Evolutionary conservation across 2,329 filamentous ascomycete species (phyloP).

Genomic region (Eutypa lata): DNA sequence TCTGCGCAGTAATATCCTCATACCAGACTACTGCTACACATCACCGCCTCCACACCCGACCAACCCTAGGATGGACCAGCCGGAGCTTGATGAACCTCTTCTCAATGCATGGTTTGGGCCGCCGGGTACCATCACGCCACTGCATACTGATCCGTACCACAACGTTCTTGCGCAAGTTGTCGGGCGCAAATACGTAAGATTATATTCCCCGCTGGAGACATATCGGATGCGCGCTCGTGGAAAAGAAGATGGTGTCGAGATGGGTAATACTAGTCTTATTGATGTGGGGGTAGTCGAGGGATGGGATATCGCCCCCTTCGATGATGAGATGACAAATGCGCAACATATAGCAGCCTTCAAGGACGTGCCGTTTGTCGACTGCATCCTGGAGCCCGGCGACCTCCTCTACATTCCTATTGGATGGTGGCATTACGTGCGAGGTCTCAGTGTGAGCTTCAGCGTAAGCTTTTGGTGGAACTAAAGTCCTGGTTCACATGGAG

Average conservation of each 20-base stretch:
- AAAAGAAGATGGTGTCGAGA: constrained; percentile 71
- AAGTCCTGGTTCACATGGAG: constrained; percentile 6
- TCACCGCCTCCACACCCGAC: constrained; percentile 56
- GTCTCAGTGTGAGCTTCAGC: constrained; percentile 82
- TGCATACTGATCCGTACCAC: constrained; percentile 93
- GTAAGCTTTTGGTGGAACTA: constrained; percentile 96
- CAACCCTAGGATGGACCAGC: constrained; percentile 32
- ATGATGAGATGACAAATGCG: constrained; percentile 30
- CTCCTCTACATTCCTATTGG: constrained; percentile 86
- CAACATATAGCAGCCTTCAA: constrained; percentile 45
- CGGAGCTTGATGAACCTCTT: constrained; percentile 55
- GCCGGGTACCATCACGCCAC: constrained; percentile 79
- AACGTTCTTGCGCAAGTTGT: constrained; percentile 89
- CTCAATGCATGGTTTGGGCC: constrained; percentile 95
- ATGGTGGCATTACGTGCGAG: constrained; percentile 97
- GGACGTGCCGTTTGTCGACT: constrained; percentile 67
- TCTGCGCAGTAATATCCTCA: constrained; percentile 69
- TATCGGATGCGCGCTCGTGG: constrained; percentile 58
- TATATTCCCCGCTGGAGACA: constrained; percentile 71
- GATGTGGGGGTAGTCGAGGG: constrained; percentile 72
- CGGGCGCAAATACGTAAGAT: constrained; percentile 84
- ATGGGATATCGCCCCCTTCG: constrained; percentile 41
- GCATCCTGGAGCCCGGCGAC: constrained; percentile 76
- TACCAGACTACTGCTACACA: constrained; percentile 84
- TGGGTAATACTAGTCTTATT: constrained; percentile 83